Percentiles rank a stretch among this genome's conserved stretches.
Evolutionary conservation across 805 yeast genomes (phyloP).

Genomic region (Helenozyma baotianmanensis): DNA sequence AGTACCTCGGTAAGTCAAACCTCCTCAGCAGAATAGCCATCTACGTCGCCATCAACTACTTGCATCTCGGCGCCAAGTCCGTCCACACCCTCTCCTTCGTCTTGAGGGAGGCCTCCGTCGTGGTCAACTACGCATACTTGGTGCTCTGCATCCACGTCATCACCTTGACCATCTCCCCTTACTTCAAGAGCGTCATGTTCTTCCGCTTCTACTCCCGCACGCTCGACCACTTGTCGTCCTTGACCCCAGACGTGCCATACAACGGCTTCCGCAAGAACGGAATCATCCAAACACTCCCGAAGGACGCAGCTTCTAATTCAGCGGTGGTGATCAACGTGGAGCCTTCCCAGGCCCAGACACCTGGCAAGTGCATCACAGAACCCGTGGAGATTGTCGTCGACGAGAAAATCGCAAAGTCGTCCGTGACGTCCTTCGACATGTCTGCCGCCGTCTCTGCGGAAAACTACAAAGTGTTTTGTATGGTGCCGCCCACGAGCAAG

Average conservation of each 20-base stretch:
- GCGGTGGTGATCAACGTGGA: slow-evolving; percentile 14
- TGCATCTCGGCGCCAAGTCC: slow-evolving; percentile 4
- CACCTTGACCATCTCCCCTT: slow-evolving; percentile 17
- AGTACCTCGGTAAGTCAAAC: slow-evolving; percentile 1
- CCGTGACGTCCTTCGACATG: slow-evolving; percentile 2
- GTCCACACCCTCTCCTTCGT: slow-evolving; percentile 6
- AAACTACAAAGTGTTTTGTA: slow-evolving; percentile 25
- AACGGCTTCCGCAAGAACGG: slow-evolving; percentile 12
- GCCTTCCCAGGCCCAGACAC: slow-evolving; percentile 1
- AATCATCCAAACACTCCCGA: slow-evolving; percentile 3
- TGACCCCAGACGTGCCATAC: slow-evolving; percentile 19
- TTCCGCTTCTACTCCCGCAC: slow-evolving; percentile 18
- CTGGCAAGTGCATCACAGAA: background rate
- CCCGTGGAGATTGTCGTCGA: slow-evolving; percentile 6
- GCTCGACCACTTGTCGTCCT: slow-evolving; percentile 18
- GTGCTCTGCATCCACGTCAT: slow-evolving; percentile 26
- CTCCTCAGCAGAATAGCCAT: background rate
- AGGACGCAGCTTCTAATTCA: slow-evolving; percentile 9
- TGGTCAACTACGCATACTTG: slow-evolving; percentile 17
- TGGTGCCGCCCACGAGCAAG: slow-evolving; percentile 20
- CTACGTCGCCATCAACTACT: slow-evolving; percentile 1
- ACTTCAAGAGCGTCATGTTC: slow-evolving; percentile 12
- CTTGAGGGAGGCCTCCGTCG: slow-evolving; percentile 9
- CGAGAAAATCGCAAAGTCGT: slow-evolving; percentile 1
- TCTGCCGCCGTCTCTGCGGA: slow-evolving; percentile 15